Base-by-base conservation (phyloP, 257 asterid species). In the Striga asiatica region DNA sequence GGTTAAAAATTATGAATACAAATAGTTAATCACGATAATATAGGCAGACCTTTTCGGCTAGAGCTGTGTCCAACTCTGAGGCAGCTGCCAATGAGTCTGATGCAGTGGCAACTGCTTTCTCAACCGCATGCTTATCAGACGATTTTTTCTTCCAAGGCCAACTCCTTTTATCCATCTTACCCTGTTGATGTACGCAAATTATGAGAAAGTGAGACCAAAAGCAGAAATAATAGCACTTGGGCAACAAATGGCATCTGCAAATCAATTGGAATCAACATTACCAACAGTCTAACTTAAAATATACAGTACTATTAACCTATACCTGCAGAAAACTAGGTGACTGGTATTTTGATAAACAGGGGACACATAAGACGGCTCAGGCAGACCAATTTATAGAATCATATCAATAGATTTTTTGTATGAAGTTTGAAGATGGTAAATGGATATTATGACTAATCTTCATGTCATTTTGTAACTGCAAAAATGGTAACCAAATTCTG, bases 101-200 rank as follows among this genome's bases (percentile, higher is more conserved):
- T 35, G 62, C 79, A 52, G 73, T 58, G 25, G 58, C 61, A 45
- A 66, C 74, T 56, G 58, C 54, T 71, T 79, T 80, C 56, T 75
- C 89, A 14, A 64, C 65, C 32, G 76, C 72, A 21, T 80, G 78
- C 68, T 87, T 87, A 58, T 87, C 98, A 49, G 95, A 87, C 32
- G 95, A 82, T 60, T 91, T 91, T 66, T 82, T 91, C 93, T 91
- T 91, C 98, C 98, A 91, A 0, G 97, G 98, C 98, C 98, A 91
- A 71, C 94, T 80, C 72, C 88, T 65, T 54, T 67, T 80, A 58
- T 89, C 96, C 98, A 91, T 91, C 50, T 54, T 55, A 35, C 57
- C 56, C 82, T 80, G 74, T 34, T 21, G 20, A 60, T 38, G 32
- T 34, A 23, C 42, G 60, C 6, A 57, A 62, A 37, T n/a, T 43